Conservation (phyloP, 2,329 filamentous ascomycete species). For the Trichoderma sp. region DNA sequence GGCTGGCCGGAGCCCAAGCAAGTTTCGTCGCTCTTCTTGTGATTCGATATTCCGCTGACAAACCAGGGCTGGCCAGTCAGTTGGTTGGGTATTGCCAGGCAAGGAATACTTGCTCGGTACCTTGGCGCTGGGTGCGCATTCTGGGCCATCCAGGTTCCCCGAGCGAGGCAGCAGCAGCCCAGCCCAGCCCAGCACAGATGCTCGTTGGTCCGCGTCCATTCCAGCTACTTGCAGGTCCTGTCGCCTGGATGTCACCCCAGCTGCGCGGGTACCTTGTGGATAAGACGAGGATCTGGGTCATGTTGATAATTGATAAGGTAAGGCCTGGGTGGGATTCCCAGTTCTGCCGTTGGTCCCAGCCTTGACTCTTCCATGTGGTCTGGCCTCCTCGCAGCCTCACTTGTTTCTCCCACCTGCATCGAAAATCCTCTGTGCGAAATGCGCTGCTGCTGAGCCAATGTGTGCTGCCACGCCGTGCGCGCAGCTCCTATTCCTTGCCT, state of each 20-base stretch:
- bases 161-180: background rate
- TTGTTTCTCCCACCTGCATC: conserved; percentile 7
- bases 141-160: background rate
- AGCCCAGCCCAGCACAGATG: background rate
- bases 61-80: background rate
- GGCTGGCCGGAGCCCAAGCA: background rate
- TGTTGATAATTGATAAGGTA: background rate
- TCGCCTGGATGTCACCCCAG: background rate
- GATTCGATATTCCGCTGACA: background rate
- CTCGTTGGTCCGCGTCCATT: background rate
- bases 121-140: background rate
- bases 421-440: background rate
- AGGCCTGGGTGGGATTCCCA: background rate
- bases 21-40: background rate
- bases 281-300: background rate
- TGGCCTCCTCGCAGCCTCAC: background rate
- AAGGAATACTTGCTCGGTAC: background rate
- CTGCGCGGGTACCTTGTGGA: background rate
- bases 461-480: background rate
- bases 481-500: background rate
- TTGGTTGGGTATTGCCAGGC: background rate
- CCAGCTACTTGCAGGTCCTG: background rate
- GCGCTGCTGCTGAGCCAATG: background rate
- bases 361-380: background rate
- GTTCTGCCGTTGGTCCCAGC: background rate